A percentile compares a stretch with the other conserved stretches of the same genome.
Evolutionary conservation across 805 yeast genomes (phyloP).

Genomic region (Candida hungchunana): DNA sequence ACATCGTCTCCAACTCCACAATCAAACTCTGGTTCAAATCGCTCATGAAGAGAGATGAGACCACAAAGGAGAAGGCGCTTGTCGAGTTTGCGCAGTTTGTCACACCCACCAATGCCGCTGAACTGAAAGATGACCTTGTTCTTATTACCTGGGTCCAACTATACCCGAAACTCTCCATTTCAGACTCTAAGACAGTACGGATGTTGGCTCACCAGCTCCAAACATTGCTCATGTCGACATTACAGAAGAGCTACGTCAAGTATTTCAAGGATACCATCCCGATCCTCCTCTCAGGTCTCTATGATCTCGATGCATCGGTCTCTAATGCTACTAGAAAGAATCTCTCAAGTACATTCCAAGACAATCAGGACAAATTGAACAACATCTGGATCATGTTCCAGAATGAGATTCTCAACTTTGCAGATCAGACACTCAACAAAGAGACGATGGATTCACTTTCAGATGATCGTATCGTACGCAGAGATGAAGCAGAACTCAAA

Average conservation of each 20-base stretch:
- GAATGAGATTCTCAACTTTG: constrained; percentile 50
- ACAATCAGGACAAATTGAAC: constrained; percentile 47
- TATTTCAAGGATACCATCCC: constrained; percentile 72
- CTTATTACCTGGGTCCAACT: constrained; percentile 72
- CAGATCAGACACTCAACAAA: constrained; percentile 44
- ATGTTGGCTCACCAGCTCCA: constrained; percentile 60
- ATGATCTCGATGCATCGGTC: constrained; percentile 65
- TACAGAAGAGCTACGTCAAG: constrained; percentile 57
- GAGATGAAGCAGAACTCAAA: constrained; percentile 62
- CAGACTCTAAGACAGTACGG: constrained; percentile 64
- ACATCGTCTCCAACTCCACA: constrained; percentile 40
- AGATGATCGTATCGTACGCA: constrained; percentile 66
- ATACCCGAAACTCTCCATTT: constrained; percentile 75
- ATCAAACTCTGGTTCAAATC: constrained; percentile 69
- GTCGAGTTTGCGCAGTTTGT: constrained; percentile 43
- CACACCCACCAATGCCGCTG: constrained; percentile 16
- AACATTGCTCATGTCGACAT: constrained; percentile 41
- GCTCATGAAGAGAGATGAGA: constrained; percentile 70
- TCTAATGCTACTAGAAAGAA: constrained; percentile 44
- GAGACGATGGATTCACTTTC: constrained; percentile 65
- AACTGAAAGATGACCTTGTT: constrained; percentile 47
- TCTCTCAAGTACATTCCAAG: constrained; percentile 51
- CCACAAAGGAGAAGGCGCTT: constrained; percentile 82
- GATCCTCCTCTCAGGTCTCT: constrained; percentile 64
- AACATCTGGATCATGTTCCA: constrained; percentile 59